Conservation (phyloP, 75 land plant species). For the Ceratopteris richardii region DNA sequence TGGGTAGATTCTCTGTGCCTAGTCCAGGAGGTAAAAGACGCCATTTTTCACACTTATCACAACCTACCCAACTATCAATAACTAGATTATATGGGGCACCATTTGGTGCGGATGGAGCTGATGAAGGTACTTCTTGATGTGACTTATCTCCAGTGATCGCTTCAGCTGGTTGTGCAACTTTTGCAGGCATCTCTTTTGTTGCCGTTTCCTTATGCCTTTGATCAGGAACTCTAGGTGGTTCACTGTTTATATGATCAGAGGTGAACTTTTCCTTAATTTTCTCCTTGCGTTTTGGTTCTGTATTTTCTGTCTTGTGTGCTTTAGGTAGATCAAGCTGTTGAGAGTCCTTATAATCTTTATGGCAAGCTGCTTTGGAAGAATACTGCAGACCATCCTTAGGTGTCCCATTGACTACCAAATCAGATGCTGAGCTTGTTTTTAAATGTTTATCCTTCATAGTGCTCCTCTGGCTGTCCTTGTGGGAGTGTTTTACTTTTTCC, state of each 20-base stretch:
- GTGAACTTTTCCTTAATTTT: constrained; percentile 21
- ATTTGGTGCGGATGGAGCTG: constrained; percentile 1
- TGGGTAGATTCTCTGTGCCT: constrained; percentile 37
- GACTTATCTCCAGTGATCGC: constrained; percentile 5
- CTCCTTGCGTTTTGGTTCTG: constrained; percentile 22
- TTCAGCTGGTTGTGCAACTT: constrained; percentile 10
- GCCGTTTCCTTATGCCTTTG: not conserved
- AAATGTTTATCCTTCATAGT: constrained; percentile 20
- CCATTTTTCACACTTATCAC: constrained; percentile 83
- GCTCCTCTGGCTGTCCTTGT: constrained; percentile 12
- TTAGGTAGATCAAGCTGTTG: constrained; percentile 24
- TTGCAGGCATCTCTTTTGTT: not conserved
- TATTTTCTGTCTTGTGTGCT: constrained; percentile 27
- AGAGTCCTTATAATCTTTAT: constrained; percentile 14
- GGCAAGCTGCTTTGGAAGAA: too few relatives aligned
- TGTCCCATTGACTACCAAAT: not conserved
- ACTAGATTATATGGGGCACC: constrained; percentile 21
- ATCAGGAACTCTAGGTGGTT: constrained; percentile 10
- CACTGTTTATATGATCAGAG: constrained; percentile 10
- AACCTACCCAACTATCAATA: constrained; percentile 73
- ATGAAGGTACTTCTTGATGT: not conserved
- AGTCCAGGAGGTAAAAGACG: constrained; percentile 58
- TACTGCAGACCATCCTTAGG: too few relatives aligned
- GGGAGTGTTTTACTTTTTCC: constrained; percentile 12
- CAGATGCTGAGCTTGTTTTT: constrained; percentile 4